These are phyloP conservation scores for Zygosaccharomyces gambellarensis DNA, from an alignment of 805 yeast genomes.

Conservation along the genomic window DNA sequence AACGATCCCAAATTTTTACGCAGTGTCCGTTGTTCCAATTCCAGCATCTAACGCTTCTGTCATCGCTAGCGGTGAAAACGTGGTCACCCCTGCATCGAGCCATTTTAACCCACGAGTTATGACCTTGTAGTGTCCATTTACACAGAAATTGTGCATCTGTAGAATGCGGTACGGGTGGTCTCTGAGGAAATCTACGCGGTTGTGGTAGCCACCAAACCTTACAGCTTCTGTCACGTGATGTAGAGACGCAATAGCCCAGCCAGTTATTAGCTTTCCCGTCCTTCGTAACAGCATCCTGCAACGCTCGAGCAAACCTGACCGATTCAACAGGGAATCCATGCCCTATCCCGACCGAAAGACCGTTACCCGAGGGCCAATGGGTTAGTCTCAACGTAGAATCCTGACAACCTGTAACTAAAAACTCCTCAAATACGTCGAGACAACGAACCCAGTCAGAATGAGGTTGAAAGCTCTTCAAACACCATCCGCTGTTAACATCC, in stretches of 20 bases:
- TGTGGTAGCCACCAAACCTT: constrained; percentile 75
- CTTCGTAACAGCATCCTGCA: constrained; percentile 35
- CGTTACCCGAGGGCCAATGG: constrained; percentile 61
- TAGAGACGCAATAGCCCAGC: constrained; percentile 68
- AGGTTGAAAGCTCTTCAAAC: constrained; percentile 60
- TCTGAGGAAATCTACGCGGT: constrained; percentile 52
- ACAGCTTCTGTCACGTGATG: constrained; percentile 71
- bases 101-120: constrained; percentile 80
- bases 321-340: constrained; percentile 82
- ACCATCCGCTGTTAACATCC: constrained; percentile 66
- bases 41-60: constrained; percentile 73
- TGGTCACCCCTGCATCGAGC: constrained; percentile 73
- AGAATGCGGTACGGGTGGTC: constrained; percentile 50
- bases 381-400: constrained; percentile 71
- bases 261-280: constrained; percentile 40
- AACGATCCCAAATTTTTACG: constrained; percentile 46
- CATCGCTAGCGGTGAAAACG: constrained; percentile 71
- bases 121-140: constrained; percentile 60
- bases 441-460: constrained; percentile 88
- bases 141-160: constrained; percentile 57
- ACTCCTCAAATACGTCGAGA: constrained; percentile 54
- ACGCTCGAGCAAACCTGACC: constrained; percentile 57
- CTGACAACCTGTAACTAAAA: constrained; percentile 66
- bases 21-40: constrained; percentile 52
- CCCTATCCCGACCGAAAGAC: constrained; percentile 61